A percentile compares a stretch with the other conserved stretches of the same genome.
These are phyloP conservation scores for Myochromella boudieri DNA, from an alignment of 768 basidiomycete genomes.

Conservation along the genomic window DNA sequence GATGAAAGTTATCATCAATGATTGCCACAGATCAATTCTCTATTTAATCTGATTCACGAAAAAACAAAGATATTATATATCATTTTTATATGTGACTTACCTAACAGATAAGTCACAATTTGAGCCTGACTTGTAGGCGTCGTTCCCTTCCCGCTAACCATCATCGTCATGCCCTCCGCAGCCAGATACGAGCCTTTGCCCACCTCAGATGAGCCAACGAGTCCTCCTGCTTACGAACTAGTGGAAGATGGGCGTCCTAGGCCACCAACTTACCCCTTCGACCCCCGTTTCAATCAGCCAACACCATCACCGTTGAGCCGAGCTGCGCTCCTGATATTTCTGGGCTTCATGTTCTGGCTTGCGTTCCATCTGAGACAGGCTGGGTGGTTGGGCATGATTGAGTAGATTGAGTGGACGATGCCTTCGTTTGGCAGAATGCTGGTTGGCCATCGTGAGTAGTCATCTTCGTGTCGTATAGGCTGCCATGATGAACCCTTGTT, in stretches of 20 bases:
- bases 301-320: conserved; percentile 15
- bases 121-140: too few relatives aligned
- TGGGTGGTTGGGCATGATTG: conserved; percentile 12
- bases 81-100: too few relatives aligned
- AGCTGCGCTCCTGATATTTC: conserved; percentile 14
- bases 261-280: conserved; percentile 10
- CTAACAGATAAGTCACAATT: too few relatives aligned
- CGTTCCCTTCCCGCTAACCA: neutral
- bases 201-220: conserved; percentile 5
- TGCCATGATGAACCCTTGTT: neutral
- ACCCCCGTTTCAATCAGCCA: conserved; percentile 16
- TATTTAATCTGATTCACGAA: too few relatives aligned
- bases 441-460: neutral
- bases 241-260: conserved; percentile 15
- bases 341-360: conserved; percentile 14
- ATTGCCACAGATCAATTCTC: too few relatives aligned
- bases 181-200: conserved; percentile 12
- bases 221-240: conserved; percentile 11
- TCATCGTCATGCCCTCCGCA: conserved; percentile 8
- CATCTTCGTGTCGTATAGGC: neutral
- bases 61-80: too few relatives aligned
- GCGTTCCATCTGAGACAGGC: conserved; percentile 19
- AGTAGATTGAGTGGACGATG: neutral
- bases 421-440: neutral
- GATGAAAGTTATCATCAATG: too few relatives aligned